Percentiles rank a stretch among this genome's conserved stretches.
These are phyloP conservation scores for Omphalotus guepiniiformis DNA, from an alignment of 768 basidiomycete genomes.

Conservation along the genomic window DNA sequence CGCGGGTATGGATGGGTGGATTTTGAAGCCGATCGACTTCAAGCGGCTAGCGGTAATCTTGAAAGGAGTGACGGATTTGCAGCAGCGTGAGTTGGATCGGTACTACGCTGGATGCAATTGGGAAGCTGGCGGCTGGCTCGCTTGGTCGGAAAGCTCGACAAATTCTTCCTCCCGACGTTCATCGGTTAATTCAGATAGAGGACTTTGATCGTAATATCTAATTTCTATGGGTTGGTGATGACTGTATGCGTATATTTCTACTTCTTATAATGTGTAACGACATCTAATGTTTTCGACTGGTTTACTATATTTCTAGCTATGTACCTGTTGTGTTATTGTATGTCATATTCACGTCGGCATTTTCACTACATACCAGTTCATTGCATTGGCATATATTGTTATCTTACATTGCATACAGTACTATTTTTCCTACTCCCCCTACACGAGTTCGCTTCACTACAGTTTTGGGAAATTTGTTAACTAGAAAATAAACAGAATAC, in stretches of 20 bases:
- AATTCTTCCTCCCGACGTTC: background rate
- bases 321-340: background rate
- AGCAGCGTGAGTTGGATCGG: slow-evolving; percentile 47
- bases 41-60: slow-evolving; percentile 57
- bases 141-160: background rate
- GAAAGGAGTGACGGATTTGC: slow-evolving; percentile 50
- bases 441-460: too few relatives aligned
- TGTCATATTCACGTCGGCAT: background rate
- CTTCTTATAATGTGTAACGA: background rate
- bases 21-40: slow-evolving; percentile 81
- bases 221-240: background rate
- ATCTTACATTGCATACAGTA: too few relatives aligned
- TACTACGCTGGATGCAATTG: slow-evolving; percentile 51
- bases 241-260: background rate
- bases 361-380: background rate
- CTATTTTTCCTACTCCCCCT: background rate
- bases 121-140: slow-evolving; percentile 64
- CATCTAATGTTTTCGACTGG: background rate
- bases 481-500: too few relatives aligned
- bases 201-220: background rate
- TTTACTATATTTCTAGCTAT: too few relatives aligned
- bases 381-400: too few relatives aligned
- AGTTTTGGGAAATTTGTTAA: too few relatives aligned
- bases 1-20: slow-evolving; percentile 75
- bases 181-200: background rate